Evolutionary conservation across 306 rosid genomes (phyloP), one percentile per base, ranked within the genome.

Genomic region (Prinsepia uniflora): DNA sequence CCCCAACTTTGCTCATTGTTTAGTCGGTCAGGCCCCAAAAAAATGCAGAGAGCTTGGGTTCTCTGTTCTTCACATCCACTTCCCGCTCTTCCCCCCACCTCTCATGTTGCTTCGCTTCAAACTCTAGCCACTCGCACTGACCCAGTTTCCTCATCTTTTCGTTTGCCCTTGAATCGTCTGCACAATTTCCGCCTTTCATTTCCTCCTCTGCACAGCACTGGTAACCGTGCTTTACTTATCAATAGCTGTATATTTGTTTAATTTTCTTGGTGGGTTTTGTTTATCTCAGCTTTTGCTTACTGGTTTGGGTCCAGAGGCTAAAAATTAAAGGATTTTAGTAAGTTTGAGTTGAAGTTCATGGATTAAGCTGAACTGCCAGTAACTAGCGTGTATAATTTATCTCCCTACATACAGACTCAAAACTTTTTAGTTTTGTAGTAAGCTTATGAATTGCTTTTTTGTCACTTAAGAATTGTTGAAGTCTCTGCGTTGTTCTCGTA

Each of bases 181-280:
- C 83, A 58, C 14, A 59, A 55, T 68, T 81, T 67, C 65, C 86
- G 64, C 71, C 48, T 67, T 80, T 22, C 76, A 18, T 70, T 68
- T 68, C 73, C 63, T 58, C 78, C 87, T 24, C 68, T 68, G 55
- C 82, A 62, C 63, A 63, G 74, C 84, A 73, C 83, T 46, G 86
- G 90, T 87, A 83, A 74, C 39, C 49, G 36, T 36, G 12, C 34
- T 78, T 71, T 39, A 44, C 43, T 52, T 10, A 5, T 72, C 20
- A 46, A 24, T 8, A 10, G 20, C 20, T 45, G n/a, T 41, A 15
- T 71, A 15, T 3, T 3, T 54, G 18, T 43, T 57, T 65, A 5
- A 52, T 68, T 46, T 70, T 13, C 15, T 10, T 11, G 8, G 44
- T 59, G 43, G 60, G 61, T 34, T 77, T 44, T 55, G 58, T n/a